These are phyloP conservation scores for Whalleya microplaca DNA, from an alignment of 2,329 filamentous ascomycete genomes.

Conservation along the genomic window DNA sequence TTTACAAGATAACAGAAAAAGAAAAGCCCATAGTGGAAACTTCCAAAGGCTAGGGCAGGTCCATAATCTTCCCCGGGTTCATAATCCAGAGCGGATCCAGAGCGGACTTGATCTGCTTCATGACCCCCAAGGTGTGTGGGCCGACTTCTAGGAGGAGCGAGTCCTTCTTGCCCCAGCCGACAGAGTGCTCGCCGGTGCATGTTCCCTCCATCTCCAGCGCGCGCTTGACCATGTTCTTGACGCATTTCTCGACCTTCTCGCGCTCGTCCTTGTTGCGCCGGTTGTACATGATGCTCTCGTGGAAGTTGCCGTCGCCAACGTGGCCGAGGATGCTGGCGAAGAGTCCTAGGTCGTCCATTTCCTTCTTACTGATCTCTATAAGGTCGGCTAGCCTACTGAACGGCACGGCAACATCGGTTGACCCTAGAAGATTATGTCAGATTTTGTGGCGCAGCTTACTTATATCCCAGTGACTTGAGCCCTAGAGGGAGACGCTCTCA, in stretches of 20 bases:
- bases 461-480: no score
- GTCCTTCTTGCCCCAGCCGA: conserved; percentile 86
- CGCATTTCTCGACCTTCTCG: conserved; percentile 76
- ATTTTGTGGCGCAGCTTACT: neutral
- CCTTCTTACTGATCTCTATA: conserved; percentile 82
- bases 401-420: conserved; percentile 82
- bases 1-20: no score
- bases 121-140: conserved; percentile 77
- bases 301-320: conserved; percentile 93
- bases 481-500: no score
- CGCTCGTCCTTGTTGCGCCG: conserved; percentile 69
- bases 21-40: no score
- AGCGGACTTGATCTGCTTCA: conserved; percentile 81
- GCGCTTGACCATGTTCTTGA: conserved; percentile 89
- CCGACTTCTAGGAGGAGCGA: conserved; percentile 80
- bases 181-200: conserved; percentile 85
- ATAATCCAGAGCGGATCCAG: conserved; percentile 86
- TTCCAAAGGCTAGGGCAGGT: conserved; percentile 51
- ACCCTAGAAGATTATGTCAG: conserved; percentile 52
- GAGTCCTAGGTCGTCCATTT: conserved; percentile 82
- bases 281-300: conserved; percentile 90
- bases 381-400: conserved; percentile 76
- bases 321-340: conserved; percentile 90
- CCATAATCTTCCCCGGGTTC: conserved; percentile 92
- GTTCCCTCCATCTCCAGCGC: conserved; percentile 94